A percentile compares a stretch with the other conserved stretches of the same genome.
phyloP scores from a whole-genome alignment of 2,329 filamentous ascomycete species.

The Stemphylium beticola region DNA sequence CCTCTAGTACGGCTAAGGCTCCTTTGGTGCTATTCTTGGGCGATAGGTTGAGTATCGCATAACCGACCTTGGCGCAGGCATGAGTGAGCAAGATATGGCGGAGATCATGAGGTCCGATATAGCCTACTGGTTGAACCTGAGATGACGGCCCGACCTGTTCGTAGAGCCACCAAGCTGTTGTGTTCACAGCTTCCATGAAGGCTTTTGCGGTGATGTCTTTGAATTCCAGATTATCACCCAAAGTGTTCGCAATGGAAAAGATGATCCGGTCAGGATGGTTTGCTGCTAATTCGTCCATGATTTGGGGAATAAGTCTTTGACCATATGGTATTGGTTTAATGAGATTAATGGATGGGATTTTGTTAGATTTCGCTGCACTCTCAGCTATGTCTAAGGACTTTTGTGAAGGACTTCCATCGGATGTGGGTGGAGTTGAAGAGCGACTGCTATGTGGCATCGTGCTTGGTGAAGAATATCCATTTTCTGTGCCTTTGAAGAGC shows the following conservation, averaged over 20 bases:
- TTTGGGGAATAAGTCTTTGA: slow-evolving; percentile 27
- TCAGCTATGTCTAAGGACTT: not conserved
- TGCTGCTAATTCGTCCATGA: slow-evolving; percentile 26
- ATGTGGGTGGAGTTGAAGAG: slow-evolving; percentile 9
- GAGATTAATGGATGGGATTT: not conserved
- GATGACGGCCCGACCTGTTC: slow-evolving; percentile 26
- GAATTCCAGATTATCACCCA: slow-evolving; percentile 19
- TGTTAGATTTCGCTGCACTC: not conserved
- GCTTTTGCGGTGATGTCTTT: slow-evolving; percentile 28
- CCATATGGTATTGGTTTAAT: slow-evolving; percentile 8
- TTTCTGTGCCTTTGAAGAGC: not conserved
- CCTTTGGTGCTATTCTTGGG: slow-evolving; percentile 29
- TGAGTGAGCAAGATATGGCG: slow-evolving; percentile 47
- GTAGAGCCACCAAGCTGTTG: slow-evolving; percentile 37
- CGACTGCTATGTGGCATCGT: not conserved
- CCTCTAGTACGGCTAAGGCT: slow-evolving; percentile 25
- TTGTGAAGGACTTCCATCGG: not conserved
- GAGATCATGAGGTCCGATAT: slow-evolving; percentile 44
- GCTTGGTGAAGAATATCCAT: slow-evolving; percentile 14
- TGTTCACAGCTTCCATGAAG: slow-evolving; percentile 44
- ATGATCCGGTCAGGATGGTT: slow-evolving; percentile 25
- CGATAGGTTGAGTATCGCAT: slow-evolving; percentile 28
- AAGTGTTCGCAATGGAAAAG: slow-evolving; percentile 17
- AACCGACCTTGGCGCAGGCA: slow-evolving; percentile 51
- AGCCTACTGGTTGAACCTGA: slow-evolving; percentile 25